Conservation (phyloP, 1,284 basidiomycete genomes). For the Tilletia setariae region DNA sequence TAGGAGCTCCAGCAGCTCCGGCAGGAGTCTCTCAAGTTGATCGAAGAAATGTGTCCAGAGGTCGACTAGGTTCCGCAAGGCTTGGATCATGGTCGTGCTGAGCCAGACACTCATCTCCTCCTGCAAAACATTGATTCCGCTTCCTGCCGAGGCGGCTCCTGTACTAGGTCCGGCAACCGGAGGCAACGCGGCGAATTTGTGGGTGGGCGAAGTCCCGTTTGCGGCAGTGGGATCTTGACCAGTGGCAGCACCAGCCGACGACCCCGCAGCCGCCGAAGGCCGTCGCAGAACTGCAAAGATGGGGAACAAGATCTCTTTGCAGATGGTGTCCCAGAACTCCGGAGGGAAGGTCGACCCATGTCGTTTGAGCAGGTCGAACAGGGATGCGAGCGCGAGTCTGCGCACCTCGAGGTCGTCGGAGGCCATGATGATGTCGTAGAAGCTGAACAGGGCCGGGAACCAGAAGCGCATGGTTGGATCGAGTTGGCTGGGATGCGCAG, state of each 20-base stretch:
- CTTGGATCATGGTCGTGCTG: slow-evolving; percentile 98
- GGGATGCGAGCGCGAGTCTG: slow-evolving; percentile 76
- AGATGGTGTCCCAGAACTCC: slow-evolving; percentile 97
- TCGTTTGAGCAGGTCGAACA: slow-evolving; percentile 89
- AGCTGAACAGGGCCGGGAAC: slow-evolving; percentile 93
- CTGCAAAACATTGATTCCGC: slow-evolving; percentile 57
- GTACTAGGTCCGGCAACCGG: neutral
- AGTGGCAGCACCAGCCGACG: slow-evolving; percentile 55
- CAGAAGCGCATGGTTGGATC: slow-evolving; percentile 64
- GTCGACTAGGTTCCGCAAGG: slow-evolving; percentile 88
- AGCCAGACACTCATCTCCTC: slow-evolving; percentile 99
- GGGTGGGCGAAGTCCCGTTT: slow-evolving; percentile 56
- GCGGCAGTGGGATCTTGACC: slow-evolving; percentile 75
- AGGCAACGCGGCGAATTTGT: slow-evolving; percentile 7
- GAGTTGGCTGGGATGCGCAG: slow-evolving; percentile 8
- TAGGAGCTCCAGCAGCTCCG: slow-evolving; percentile 85
- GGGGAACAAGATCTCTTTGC: slow-evolving; percentile 93
- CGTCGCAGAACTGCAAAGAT: slow-evolving; percentile 89
- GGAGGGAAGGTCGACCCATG: slow-evolving; percentile 81
- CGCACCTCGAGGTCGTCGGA: slow-evolving; percentile 98
- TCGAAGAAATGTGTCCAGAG: slow-evolving; percentile 96
- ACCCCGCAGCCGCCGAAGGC: neutral
- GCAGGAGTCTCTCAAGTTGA: slow-evolving; percentile 81
- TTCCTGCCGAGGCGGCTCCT: neutral
- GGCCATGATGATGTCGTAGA: slow-evolving; percentile 99